Evolutionary conservation across 2,329 filamentous ascomycete species (phyloP), one percentile per base, ranked within the genome.

Genomic region (Coniochaeta ligniaria): DNA sequence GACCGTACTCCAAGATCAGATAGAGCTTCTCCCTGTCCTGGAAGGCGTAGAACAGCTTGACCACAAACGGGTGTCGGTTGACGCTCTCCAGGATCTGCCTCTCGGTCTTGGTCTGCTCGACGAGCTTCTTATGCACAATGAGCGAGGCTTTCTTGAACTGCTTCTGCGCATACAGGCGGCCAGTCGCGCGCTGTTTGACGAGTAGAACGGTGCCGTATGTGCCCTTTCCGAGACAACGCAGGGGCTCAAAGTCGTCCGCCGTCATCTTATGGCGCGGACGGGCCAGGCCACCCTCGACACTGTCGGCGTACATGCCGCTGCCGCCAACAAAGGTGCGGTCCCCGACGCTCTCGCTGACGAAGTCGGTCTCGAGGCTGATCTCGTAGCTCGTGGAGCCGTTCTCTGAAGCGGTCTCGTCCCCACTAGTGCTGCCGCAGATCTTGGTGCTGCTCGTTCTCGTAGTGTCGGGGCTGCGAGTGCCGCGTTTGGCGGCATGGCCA

Each of bases 11-110:
- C 26, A 99, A 85, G 66, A 99, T 98, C 54, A 99, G 81, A 72
- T 99, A 99, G 36, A 99, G 85, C 77, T 96, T 97, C 79, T 97
- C 93, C 66, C 92, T 92, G 71, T 99, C 95, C 75, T 99, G 95
- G 75, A 99, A 99, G 24, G 95, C 95, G 70, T 99, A 99, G 76
- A 91, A 99, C 20, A 99, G 83, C 76, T 98, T 98, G 65, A 99
- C 95, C 56, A 99, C 93, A 72, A 99, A 99, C 0, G 95, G 94
- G 73, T 99, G 95, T 36, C 93, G 85, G 75, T 96, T 98, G 74
- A 99, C 91, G 62, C 91, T 96, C 78, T 99, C 95, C 58, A 99
- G 82, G 60, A 99, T 96, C 68, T 89, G 88, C 57, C 95, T 90
- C 78, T 99, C 95, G 2, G 94, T 98, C 81, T 96, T 96, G 61